Evolutionary conservation across 331 rosid species (phyloP), one percentile per base, ranked within the genome.

Genomic region (Telfairia occidentalis): DNA sequence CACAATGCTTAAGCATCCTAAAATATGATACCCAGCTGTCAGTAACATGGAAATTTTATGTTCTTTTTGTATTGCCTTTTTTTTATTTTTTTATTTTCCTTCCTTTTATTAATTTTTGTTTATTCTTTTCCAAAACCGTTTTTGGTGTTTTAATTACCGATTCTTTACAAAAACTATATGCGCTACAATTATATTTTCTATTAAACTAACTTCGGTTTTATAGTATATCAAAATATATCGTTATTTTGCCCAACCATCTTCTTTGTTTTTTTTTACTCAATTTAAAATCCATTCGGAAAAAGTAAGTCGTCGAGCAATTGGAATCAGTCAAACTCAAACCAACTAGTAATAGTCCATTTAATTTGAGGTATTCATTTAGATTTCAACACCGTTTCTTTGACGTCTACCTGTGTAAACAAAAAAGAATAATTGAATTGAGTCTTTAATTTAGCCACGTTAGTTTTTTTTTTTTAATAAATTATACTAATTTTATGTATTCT

Each of bases 1-100:
- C 80, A 82, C 89, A 76, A 52, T 59, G 79, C 89, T 88, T 78
- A 85, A 82, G 65, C 79, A 77, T 85, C 71, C 42, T 10, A 59
- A 69, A 67, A 45, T 21, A 5, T 70, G 3, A 71, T 71, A 45
- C 55, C 75, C 73, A 65, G 73, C 73, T 65, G 73, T 65, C 73
- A 40, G 34, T 38, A 65, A 65, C 72, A 19, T 11, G 34, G 9
- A 21, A 65, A 21, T 4, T 65, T 65, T 37, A 65, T 65, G 32
- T 19, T 21, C 50, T 38, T 65, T 65, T 0, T 59, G 13, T 26
- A 1, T 57, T 4, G n/a, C n/a, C 30, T 24, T 57, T 26, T 57
- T 5, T 29, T 52, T 2, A 2, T 6, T 28, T 8, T 52, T 45
- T 9, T 9, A 7, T 19, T 53, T 7, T 13, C 3, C 10, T 42